A percentile compares a stretch with the other conserved stretches of the same genome.
Conservation (phyloP, 1,284 basidiomycete species). For the Cutaneotrichosporon sp. region DNA sequence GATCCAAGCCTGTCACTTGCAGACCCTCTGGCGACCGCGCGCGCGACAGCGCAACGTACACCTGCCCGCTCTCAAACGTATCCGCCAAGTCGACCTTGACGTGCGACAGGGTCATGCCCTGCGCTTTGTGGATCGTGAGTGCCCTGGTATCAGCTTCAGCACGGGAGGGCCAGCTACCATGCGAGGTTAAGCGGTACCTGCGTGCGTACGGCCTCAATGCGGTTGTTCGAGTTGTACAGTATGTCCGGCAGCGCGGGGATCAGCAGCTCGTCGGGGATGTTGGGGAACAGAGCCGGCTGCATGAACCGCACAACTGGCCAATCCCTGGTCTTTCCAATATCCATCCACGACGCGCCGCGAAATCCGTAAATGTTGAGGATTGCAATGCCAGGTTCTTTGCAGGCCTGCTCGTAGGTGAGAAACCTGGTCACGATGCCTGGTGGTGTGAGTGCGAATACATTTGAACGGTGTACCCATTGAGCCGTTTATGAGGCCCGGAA, state of each 20-base stretch:
- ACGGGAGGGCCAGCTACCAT: background rate
- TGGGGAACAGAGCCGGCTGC: conserved; percentile 4
- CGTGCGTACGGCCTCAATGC: background rate
- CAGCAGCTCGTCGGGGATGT: background rate
- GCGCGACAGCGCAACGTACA: conserved; percentile 39
- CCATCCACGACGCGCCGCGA: background rate
- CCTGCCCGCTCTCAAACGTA: conserved; percentile 52
- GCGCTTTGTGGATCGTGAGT: conserved; percentile 40
- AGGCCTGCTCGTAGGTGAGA: conserved; percentile 4
- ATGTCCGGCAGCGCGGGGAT: background rate
- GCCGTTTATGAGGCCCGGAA: conserved; percentile 10
- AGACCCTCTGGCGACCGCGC: conserved; percentile 32
- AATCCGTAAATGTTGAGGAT: background rate
- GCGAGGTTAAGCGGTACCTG: conserved; percentile 17
- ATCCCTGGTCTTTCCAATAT: background rate
- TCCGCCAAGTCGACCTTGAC: conserved; percentile 51
- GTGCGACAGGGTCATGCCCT: conserved; percentile 59
- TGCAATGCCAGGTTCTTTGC: background rate
- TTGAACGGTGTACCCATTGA: conserved; percentile 3
- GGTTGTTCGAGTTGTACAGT: conserved; percentile 2
- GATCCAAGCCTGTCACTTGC: conserved; percentile 14
- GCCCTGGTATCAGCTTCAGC: conserved; percentile 17
- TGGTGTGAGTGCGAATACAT: background rate
- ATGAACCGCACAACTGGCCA: conserved; percentile 36
- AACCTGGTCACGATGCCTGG: conserved; percentile 12